Evolutionary conservation across 169 alveolate genomes (phyloP).

Genomic region (Plasmodium vinckei): DNA sequence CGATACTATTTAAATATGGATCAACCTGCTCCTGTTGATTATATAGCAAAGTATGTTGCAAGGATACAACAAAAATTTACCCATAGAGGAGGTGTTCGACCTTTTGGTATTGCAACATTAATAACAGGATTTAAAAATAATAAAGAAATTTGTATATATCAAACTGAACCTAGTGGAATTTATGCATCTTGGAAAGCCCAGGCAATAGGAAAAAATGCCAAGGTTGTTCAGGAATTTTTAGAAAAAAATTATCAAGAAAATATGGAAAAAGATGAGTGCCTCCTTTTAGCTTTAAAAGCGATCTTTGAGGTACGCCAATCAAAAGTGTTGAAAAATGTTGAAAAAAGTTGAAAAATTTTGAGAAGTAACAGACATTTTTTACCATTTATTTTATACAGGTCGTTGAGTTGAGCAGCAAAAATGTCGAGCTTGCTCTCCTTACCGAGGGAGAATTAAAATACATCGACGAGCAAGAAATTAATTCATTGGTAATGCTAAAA

Average conservation of each 20-base stretch:
- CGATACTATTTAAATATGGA: slow-evolving; percentile 95
- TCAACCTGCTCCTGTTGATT: slow-evolving; percentile 96
- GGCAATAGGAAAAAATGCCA: slow-evolving; percentile 97
- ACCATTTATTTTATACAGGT: slow-evolving; percentile 64
- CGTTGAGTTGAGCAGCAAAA: slow-evolving; percentile 90
- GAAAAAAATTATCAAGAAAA: slow-evolving; percentile 95
- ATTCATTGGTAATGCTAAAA: slow-evolving; percentile 62
- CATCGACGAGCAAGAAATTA: slow-evolving; percentile 79
- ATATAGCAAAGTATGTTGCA: slow-evolving; percentile 96
- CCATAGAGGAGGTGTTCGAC: slow-evolving; percentile 99
- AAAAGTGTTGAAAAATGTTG: background rate
- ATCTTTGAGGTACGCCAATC: slow-evolving; percentile 90
- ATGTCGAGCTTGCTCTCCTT: slow-evolving; percentile 90
- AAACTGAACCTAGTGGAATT: slow-evolving; percentile 99
- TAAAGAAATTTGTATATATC: slow-evolving; percentile 93
- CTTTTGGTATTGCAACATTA: slow-evolving; percentile 97
- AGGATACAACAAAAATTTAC: slow-evolving; percentile 96
- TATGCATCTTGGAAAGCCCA: slow-evolving; percentile 98
- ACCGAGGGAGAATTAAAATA: slow-evolving; percentile 81
- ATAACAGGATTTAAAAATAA: slow-evolving; percentile 95
- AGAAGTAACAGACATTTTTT: background rate
- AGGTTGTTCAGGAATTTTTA: slow-evolving; percentile 95
- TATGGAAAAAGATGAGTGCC: slow-evolving; percentile 91
- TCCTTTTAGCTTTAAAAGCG: slow-evolving; percentile 94
- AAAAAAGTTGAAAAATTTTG: too few species aligned